Conservation (phyloP, 73 alveolate genomes). For the Tetrahymena elliotti region DNA sequence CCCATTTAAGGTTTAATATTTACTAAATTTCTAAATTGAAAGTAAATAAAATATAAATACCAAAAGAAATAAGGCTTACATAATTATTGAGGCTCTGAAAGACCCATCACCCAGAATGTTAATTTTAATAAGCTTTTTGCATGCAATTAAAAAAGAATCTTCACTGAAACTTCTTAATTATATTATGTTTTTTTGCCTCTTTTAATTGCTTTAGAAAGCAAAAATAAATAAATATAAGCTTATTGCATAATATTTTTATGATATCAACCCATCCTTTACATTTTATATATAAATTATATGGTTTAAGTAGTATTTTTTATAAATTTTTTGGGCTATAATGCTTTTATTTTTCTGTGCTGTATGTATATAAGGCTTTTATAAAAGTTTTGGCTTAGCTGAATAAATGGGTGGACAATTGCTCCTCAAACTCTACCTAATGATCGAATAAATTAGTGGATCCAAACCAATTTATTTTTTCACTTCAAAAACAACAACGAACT, state of each 20-base stretch:
- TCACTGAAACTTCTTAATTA: neutral
- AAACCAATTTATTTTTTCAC: neutral
- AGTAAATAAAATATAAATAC: too few relatives aligned
- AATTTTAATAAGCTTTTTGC: too few relatives aligned
- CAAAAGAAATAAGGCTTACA: neutral
- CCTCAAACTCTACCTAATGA: neutral
- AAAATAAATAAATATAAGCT: too few relatives aligned
- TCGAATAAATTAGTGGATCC: neutral
- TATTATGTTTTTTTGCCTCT: too few relatives aligned
- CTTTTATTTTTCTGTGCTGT: neutral
- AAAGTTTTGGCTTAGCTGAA: neutral
- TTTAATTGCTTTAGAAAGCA: neutral
- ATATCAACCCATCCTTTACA: too few relatives aligned
- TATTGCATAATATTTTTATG: too few relatives aligned
- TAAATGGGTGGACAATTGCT: neutral
- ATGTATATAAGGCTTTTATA: neutral
- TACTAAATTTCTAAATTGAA: neutral
- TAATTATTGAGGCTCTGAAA: neutral
- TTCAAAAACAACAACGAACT: neutral
- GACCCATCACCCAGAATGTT: neutral
- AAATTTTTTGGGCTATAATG: neutral
- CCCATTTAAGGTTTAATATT: neutral
- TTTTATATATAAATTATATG: too few relatives aligned
- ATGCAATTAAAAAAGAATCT: neutral
- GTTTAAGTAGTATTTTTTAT: too few relatives aligned